A percentile compares a stretch with the other conserved stretches of the same genome.
Conservation (phyloP, 495 filamentous ascomycete species). For the Daldinia loculata region DNA sequence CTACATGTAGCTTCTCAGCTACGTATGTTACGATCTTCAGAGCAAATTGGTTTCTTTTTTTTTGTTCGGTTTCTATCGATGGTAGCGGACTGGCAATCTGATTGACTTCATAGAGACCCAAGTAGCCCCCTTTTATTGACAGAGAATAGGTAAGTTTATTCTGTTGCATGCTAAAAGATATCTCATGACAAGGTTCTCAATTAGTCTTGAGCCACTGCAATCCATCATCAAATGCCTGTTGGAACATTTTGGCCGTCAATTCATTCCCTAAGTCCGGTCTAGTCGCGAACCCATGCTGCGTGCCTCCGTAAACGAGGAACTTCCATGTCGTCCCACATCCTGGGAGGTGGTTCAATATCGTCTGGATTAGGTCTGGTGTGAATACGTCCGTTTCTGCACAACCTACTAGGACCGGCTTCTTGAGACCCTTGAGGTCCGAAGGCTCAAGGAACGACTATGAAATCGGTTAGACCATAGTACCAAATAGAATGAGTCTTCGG, state of each 20-base stretch:
- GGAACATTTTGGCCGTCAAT: slow-evolving; percentile 16
- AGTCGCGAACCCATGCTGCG: slow-evolving; percentile 20
- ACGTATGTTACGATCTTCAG: no score
- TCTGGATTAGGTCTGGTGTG: slow-evolving; percentile 16
- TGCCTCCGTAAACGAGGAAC: slow-evolving; percentile 19
- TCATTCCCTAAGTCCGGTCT: slow-evolving; percentile 17
- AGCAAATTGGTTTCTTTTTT: no score
- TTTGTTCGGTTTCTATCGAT: no score
- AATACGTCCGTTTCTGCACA: slow-evolving; percentile 22
- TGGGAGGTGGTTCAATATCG: slow-evolving; percentile 6
- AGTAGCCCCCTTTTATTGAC: not conserved
- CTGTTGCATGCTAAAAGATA: not conserved
- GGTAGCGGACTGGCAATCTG: no score
- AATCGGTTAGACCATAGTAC: not conserved
- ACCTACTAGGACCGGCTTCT: slow-evolving; percentile 15
- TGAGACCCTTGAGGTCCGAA: not conserved
- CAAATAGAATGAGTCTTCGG: not conserved
- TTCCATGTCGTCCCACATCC: slow-evolving; percentile 11
- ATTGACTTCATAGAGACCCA: no score
- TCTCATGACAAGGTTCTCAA: not conserved
- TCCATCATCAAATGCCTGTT: slow-evolving; percentile 19
- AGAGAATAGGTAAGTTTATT: not conserved
- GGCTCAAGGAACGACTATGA: slow-evolving; percentile 17
- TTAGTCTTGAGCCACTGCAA: slow-evolving; percentile 3
- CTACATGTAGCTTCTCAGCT: no score